phyloP scores from a whole-genome alignment of 2,329 filamentous ascomycete genomes.

The Monosporascus sp. region DNA sequence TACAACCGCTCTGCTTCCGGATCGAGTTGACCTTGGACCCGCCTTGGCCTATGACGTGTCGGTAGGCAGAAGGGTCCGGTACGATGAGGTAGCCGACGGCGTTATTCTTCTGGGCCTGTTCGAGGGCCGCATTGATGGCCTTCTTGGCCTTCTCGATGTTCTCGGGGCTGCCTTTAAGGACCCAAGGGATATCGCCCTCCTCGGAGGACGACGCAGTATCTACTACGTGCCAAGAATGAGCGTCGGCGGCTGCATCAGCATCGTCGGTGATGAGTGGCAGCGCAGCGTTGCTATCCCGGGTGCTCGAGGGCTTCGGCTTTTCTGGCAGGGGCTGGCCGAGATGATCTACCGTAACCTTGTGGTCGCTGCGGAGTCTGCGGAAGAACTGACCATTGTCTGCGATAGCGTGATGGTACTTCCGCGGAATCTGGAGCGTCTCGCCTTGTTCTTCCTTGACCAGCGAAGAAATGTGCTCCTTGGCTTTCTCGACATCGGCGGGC shows the following conservation, averaged over 20 bases:
- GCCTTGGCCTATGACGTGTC: slow-evolving; percentile 82
- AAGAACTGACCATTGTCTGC: slow-evolving; percentile 91
- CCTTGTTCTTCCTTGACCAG: slow-evolving; percentile 82
- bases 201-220: slow-evolving; percentile 52
- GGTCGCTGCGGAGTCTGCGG: slow-evolving; percentile 79
- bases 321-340: slow-evolving; percentile 71
- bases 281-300: slow-evolving; percentile 53
- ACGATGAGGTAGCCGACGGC: slow-evolving; percentile 84
- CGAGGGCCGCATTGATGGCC: slow-evolving; percentile 66
- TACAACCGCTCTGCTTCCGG: slow-evolving; percentile 85
- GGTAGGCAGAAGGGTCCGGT: slow-evolving; percentile 83
- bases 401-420: slow-evolving; percentile 75
- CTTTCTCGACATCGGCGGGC: slow-evolving; percentile 72
- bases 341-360: slow-evolving; percentile 88
- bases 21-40: slow-evolving; percentile 92
- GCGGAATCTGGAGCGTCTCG: slow-evolving; percentile 80
- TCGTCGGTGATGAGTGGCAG: slow-evolving; percentile 95
- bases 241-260: slow-evolving; percentile 55
- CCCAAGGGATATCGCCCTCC: slow-evolving; percentile 79
- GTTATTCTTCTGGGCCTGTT: slow-evolving; percentile 62
- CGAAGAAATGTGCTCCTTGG: slow-evolving; percentile 76
- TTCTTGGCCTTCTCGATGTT: slow-evolving; percentile 77
- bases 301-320: slow-evolving; percentile 52
- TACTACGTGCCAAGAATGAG: slow-evolving; percentile 79
- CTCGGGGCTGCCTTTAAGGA: slow-evolving; percentile 73